A percentile compares a stretch with the other conserved stretches of the same genome.
Evolutionary conservation across 768 basidiomycete genomes (phyloP).

Genomic region (Pleurotus salmoneostramineus): DNA sequence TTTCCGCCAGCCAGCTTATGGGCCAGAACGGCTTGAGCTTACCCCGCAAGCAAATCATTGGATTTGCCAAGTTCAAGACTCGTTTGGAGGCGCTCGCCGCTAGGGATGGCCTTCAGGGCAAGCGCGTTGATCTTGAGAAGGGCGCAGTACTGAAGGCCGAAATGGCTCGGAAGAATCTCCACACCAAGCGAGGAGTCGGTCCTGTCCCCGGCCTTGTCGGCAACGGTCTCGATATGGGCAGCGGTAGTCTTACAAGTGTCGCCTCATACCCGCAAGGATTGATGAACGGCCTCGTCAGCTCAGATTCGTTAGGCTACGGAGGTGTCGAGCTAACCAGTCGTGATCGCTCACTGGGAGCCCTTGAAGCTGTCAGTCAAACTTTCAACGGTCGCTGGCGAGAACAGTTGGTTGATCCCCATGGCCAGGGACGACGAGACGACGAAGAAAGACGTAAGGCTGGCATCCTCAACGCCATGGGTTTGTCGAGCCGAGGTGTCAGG

Average conservation of each 20-base stretch:
- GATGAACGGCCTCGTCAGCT: slow-evolving; percentile 15
- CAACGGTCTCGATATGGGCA: background rate
- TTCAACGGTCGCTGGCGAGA: slow-evolving; percentile 38
- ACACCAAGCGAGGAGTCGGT: slow-evolving; percentile 91
- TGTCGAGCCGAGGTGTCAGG: slow-evolving; percentile 48
- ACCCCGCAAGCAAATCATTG: slow-evolving; percentile 94
- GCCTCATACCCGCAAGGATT: slow-evolving; percentile 15
- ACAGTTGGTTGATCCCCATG: slow-evolving; percentile 10
- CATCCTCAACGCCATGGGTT: slow-evolving; percentile 35
- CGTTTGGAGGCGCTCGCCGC: slow-evolving; percentile 86
- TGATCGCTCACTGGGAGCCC: slow-evolving; percentile 43
- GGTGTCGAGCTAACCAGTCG: slow-evolving; percentile 26
- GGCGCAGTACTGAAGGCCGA: slow-evolving; percentile 94
- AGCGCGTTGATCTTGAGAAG: slow-evolving; percentile 89
- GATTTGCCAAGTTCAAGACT: slow-evolving; percentile 93
- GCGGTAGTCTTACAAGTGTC: background rate
- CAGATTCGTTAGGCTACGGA: slow-evolving; percentile 1
- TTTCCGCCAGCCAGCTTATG: slow-evolving; percentile 22
- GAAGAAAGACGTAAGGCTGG: slow-evolving; percentile 38
- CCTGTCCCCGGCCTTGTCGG: slow-evolving; percentile 37
- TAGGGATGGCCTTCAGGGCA: slow-evolving; percentile 82
- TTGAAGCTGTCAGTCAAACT: slow-evolving; percentile 42
- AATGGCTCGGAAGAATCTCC: slow-evolving; percentile 99
- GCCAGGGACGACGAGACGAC: slow-evolving; percentile 26
- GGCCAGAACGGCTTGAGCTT: slow-evolving; percentile 34